Evolutionary conservation across 306 rosid species (phyloP).

Genomic region (Oxytropis ochrocephala): DNA sequence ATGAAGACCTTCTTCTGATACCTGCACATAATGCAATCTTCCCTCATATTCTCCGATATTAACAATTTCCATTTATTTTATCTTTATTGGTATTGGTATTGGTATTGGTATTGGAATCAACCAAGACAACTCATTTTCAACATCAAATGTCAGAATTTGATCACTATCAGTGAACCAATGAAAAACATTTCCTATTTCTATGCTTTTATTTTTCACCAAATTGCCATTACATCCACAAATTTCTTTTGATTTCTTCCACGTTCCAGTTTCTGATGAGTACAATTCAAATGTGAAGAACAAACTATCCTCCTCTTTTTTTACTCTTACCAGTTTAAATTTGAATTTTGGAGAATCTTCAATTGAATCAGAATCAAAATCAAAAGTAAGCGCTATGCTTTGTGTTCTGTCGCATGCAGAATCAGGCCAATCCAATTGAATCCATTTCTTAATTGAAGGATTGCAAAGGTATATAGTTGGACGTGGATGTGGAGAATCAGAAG

Average conservation of each 20-base stretch:
- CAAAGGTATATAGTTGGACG: constrained; percentile 44
- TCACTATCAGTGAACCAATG: constrained; percentile 51
- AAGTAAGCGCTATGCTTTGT: constrained; percentile 32
- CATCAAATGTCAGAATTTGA: constrained; percentile 39
- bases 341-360: constrained; percentile 19
- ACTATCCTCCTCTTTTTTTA: constrained; percentile 14
- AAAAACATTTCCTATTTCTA: constrained; percentile 32
- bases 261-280: constrained; percentile 34
- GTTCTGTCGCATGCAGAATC: background rate
- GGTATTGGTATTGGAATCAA: constrained; percentile 39
- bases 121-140: constrained; percentile 41
- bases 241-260: constrained; percentile 46
- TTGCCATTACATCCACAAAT: constrained; percentile 15
- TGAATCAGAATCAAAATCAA: constrained; percentile 47
- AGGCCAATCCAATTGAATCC: constrained; percentile 27
- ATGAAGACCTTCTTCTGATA: constrained; percentile 50
- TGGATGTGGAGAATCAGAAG: constrained; percentile 5
- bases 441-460: constrained; percentile 45
- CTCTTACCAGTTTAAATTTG: constrained; percentile 37
- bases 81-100: constrained; percentile 21
- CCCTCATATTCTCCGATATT: constrained; percentile 62
- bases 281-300: constrained; percentile 30
- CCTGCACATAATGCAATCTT: constrained; percentile 40
- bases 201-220: constrained; percentile 33
- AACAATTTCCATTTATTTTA: too few species aligned